Percentiles rank a stretch among this genome's conserved stretches.
phyloP scores from a whole-genome alignment of 306 rosid species.

The Dryas alaskensis region DNA sequence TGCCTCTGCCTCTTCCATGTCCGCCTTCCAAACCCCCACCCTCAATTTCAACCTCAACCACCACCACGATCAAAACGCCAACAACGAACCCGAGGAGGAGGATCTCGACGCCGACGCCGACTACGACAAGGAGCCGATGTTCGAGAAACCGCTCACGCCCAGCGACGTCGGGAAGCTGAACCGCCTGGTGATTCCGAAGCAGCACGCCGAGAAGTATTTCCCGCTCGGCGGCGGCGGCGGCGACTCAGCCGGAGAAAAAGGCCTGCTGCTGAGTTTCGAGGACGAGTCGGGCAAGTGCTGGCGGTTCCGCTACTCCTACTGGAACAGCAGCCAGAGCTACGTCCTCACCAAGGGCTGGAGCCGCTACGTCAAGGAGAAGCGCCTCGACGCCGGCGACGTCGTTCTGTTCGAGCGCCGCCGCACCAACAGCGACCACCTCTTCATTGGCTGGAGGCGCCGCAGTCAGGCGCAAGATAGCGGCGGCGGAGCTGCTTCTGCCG shows the following conservation, averaged over 20 bases:
- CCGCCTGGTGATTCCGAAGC: conserved; percentile 94
- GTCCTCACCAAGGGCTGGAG: conserved; percentile 95
- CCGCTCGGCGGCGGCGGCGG: conserved; percentile 47
- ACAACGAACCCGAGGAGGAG: conserved; percentile 3
- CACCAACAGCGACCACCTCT: conserved; percentile 47
- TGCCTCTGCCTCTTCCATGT: not conserved
- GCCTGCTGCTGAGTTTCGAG: conserved; percentile 74
- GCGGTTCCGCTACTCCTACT: conserved; percentile 94
- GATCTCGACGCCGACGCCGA: not conserved
- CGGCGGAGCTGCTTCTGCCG: not conserved
- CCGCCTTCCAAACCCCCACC: not conserved
- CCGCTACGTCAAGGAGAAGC: conserved; percentile 92
- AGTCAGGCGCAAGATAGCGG: conserved; percentile 29
- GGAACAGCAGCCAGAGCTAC: conserved; percentile 99
- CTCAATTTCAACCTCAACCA: conserved; percentile 47
- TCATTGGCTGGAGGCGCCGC: conserved; percentile 66
- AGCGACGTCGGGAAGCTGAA: conserved; percentile 96
- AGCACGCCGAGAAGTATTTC: conserved; percentile 87
- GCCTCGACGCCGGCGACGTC: conserved; percentile 86
- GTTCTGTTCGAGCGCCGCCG: conserved; percentile 72
- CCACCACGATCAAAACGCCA: not conserved
- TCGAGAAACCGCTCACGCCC: conserved; percentile 89
- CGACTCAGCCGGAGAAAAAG: conserved; percentile 51
- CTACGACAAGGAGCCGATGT: conserved; percentile 63
- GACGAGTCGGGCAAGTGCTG: conserved; percentile 90